Conservation (phyloP, 2,329 filamentous ascomycete species). For the Botryosphaeria dothidea region DNA sequence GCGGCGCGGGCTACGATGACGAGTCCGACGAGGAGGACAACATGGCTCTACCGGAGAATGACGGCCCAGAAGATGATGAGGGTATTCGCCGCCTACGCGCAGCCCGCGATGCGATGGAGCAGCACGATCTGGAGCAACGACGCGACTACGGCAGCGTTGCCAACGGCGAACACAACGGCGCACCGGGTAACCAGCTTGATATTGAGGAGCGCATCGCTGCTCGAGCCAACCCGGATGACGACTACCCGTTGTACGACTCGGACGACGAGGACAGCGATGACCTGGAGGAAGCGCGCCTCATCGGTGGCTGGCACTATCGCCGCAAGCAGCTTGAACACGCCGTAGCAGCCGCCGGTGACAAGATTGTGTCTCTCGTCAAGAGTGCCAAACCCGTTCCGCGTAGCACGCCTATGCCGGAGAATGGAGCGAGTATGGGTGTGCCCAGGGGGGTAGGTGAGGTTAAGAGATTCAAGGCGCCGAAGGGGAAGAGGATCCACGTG, state of each 20-base stretch:
- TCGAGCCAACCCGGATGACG: constrained; percentile 61
- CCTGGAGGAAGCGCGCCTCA: constrained; percentile 73
- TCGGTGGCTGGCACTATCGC: constrained; percentile 77
- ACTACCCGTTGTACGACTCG: constrained; percentile 89
- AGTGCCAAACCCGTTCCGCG: constrained; percentile 22
- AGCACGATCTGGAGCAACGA: constrained; percentile 52
- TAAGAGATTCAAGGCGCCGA: constrained; percentile 67
- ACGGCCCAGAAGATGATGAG: constrained; percentile 44
- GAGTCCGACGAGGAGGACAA: constrained; percentile 65
- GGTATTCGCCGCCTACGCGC: constrained; percentile 50
- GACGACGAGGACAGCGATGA: constrained; percentile 75
- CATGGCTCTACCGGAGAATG: constrained; percentile 30
- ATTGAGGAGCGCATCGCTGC: constrained; percentile 80
- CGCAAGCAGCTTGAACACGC: constrained; percentile 54
- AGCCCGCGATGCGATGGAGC: constrained; percentile 52
- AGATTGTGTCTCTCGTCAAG: constrained; percentile 35
- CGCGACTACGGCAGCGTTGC: constrained; percentile 47
- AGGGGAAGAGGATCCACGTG: constrained; percentile 86
- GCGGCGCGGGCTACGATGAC: constrained; percentile 74
- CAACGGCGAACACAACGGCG: constrained; percentile 24
- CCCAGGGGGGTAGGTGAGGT: constrained; percentile 42
- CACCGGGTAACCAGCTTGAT: constrained; percentile 57
- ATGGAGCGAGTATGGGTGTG: constrained; percentile 42
- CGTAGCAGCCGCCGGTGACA: constrained; percentile 47
- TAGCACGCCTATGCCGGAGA: background rate